Base-by-base conservation (phyloP, 2,329 filamentous ascomycete species). In the Akanthomyces dipterigenus region DNA sequence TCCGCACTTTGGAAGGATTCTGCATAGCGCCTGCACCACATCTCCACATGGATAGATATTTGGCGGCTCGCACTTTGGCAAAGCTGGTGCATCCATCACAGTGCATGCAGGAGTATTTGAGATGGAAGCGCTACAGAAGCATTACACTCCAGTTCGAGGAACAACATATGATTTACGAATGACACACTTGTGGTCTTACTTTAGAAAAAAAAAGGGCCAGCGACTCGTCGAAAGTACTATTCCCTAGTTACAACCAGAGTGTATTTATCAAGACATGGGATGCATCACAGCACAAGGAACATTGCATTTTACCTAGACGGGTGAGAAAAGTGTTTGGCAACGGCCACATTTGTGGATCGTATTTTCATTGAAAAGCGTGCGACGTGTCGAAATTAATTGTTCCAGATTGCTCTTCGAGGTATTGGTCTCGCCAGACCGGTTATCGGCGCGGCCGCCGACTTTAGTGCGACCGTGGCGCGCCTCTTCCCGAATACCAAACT, bases 41-140 rank as follows among this genome's bases (percentile, higher is more conserved):
- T 60, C 38, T 60, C 57, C 57, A 60, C 57, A 53, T 60, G 38
- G 38, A 60, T 60, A 60, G 57, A 60, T 54, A 60, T 34, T 46
- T 45, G n/a, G 38, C 20, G 11, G 26, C 28, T 53, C 57, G 57
- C 57, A 60, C 57, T 54, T 54, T 51, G 20, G 11, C 16, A 51
- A 51, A 28, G 28, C 11, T 14, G 11, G 18, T 48, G 31, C 31
- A 7, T 16, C 3, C 22, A 28, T 16, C 11, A 11, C 14, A 18
- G 11, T 11, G 16, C 6, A 26, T n/a, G 14, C 0, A 28, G 20
- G 20, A 24, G 11, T 18, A 28, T 9, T 34, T 4, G 31, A 8
- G 8, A 34, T 34, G 7, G 31, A 11, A 34, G 2, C 2, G 4
- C 31, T 9, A 34, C 8, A 8, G 11, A 9, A 34, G 2, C 8